Evolutionary conservation across 2,329 filamentous ascomycete species (phyloP).

Genomic region (Sarocladium kiliense): DNA sequence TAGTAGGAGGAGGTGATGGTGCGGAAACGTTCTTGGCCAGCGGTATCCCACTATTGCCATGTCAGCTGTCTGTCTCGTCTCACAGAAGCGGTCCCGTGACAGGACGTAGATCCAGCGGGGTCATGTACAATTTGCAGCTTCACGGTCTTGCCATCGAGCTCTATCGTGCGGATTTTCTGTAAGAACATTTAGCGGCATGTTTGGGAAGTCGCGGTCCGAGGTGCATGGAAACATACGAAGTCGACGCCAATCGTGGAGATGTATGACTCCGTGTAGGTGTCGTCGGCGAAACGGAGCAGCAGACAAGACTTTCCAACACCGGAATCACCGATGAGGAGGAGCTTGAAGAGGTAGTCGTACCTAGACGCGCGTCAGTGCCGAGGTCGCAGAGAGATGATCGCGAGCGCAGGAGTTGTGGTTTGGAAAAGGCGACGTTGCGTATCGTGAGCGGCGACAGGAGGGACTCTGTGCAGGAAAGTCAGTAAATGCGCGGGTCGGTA

Average conservation of each 20-base stretch:
- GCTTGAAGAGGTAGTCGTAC: slow-evolving; percentile 99
- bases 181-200: slow-evolving; percentile 14
- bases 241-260: slow-evolving; percentile 99
- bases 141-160: slow-evolving; percentile 98
- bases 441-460: slow-evolving; percentile 9
- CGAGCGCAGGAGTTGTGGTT: background rate
- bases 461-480: slow-evolving; percentile 10
- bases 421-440: slow-evolving; percentile 17
- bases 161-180: slow-evolving; percentile 99
- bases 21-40: slow-evolving; percentile 98
- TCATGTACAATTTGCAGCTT: slow-evolving; percentile 96
- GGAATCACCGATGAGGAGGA: slow-evolving; percentile 99
- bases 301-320: slow-evolving; percentile 99
- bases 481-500: slow-evolving; percentile 10
- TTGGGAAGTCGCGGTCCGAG: slow-evolving; percentile 4
- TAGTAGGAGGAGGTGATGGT: slow-evolving; percentile 99
- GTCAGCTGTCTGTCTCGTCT: slow-evolving; percentile 2
- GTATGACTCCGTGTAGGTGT: slow-evolving; percentile 99
- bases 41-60: slow-evolving; percentile 89
- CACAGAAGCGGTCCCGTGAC: background rate
- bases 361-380: slow-evolving; percentile 41
- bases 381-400: background rate
- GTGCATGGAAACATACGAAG: slow-evolving; percentile 65
- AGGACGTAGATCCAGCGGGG: background rate
- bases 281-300: slow-evolving; percentile 94